Evolutionary conservation across 2,329 filamentous ascomycete genomes (phyloP).

Genomic region (Aspergillus persii): DNA sequence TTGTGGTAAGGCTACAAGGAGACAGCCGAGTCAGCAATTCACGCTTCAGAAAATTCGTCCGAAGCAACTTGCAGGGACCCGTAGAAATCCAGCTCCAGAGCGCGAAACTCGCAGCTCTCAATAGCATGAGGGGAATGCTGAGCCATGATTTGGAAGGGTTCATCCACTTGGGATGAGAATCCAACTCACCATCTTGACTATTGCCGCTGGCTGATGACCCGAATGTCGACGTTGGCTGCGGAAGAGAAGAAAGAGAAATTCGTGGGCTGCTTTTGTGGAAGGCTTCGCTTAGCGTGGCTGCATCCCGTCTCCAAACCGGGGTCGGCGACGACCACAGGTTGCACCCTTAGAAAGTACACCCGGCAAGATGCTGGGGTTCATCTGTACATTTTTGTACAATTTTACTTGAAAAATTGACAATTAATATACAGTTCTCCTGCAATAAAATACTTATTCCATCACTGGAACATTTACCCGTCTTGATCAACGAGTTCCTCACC

Average conservation of each 20-base stretch:
- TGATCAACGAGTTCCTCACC: neutral
- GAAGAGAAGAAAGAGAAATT: conserved; percentile 30
- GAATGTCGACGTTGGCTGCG: conserved; percentile 36
- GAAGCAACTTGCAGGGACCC: conserved; percentile 99
- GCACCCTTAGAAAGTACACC: too few relatives aligned
- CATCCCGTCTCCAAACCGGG: conserved; percentile 33
- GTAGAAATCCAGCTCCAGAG: conserved; percentile 15
- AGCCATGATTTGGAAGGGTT: conserved; percentile 18
- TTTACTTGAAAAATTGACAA: too few relatives aligned
- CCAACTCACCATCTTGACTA: conserved; percentile 47
- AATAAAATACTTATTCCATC: too few relatives aligned
- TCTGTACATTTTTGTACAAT: too few relatives aligned
- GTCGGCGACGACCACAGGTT: conserved; percentile 39
- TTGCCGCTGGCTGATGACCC: conserved; percentile 34
- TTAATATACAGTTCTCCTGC: too few relatives aligned
- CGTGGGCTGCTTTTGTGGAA: conserved; percentile 41
- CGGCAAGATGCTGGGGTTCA: too few relatives aligned
- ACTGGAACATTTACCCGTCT: too few relatives aligned
- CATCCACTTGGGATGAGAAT: conserved; percentile 26
- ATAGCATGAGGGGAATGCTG: conserved; percentile 1
- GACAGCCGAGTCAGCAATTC: conserved; percentile 97
- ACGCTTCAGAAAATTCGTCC: conserved; percentile 86
- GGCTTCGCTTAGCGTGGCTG: conserved; percentile 42
- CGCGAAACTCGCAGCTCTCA: conserved; percentile 6
- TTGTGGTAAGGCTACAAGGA: conserved; percentile 78